These are phyloP conservation scores for Neurospora tetraspora DNA, from an alignment of 495 filamentous ascomycete species.

Conservation along the genomic window DNA sequence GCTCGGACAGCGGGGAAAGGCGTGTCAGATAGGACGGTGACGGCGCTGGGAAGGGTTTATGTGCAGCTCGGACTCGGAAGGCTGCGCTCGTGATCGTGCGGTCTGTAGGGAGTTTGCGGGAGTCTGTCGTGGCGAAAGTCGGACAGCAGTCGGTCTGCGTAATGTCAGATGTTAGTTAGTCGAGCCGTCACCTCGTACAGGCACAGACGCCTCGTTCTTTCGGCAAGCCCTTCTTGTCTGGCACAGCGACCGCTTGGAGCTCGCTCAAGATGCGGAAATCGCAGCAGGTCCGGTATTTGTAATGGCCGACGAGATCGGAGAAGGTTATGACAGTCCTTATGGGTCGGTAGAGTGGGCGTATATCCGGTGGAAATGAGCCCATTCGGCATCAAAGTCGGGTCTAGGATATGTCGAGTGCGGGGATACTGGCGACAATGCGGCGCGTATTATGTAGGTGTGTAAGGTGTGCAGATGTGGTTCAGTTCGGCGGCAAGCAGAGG, in stretches of 20 bases:
- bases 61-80: neutral
- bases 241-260: neutral
- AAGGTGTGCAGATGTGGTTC: slow-evolving; percentile 1
- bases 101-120: neutral
- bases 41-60: neutral
- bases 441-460: slow-evolving; percentile 16
- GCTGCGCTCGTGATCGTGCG: neutral
- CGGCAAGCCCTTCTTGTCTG: neutral
- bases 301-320: neutral
- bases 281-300: neutral
- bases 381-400: slow-evolving; percentile 6
- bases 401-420: slow-evolving; percentile 3
- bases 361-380: neutral
- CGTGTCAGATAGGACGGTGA: neutral
- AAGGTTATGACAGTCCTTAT: neutral
- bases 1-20: slow-evolving; percentile 3
- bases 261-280: neutral
- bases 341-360: neutral
- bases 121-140: slow-evolving; percentile 14
- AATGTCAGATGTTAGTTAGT: slow-evolving; percentile 22
- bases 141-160: slow-evolving; percentile 18
- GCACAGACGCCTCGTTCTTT: slow-evolving; percentile 5
- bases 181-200: slow-evolving; percentile 17
- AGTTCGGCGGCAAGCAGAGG: slow-evolving; percentile 1
- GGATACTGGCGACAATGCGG: slow-evolving; percentile 11